Evolutionary conservation across 2,329 filamentous ascomycete species (phyloP).

Genomic region (Colletotrichum shisoi): DNA sequence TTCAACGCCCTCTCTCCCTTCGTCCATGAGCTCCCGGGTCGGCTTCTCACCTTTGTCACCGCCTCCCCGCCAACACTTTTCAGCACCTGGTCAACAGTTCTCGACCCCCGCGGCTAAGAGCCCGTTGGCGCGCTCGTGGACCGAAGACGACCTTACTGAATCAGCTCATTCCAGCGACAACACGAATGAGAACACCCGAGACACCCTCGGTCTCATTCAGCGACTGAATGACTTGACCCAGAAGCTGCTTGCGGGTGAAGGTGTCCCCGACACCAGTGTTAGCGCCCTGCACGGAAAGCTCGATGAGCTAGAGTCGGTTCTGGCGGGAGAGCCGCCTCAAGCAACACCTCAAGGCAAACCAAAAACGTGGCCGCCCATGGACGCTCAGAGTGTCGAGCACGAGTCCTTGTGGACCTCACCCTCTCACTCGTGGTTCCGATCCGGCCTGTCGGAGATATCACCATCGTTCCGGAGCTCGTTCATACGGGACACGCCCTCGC

Average conservation of each 20-base stretch:
- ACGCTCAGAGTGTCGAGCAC: constrained; percentile 35
- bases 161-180: constrained; percentile 34
- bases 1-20: constrained; percentile 41
- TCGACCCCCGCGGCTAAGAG: constrained; percentile 40
- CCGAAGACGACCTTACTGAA: constrained; percentile 40
- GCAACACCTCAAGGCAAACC: constrained; percentile 35
- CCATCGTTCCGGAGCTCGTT: constrained; percentile 44
- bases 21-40: constrained; percentile 43
- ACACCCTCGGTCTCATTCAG: constrained; percentile 53
- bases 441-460: constrained; percentile 53
- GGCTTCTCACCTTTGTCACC: constrained; percentile 48
- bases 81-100: constrained; percentile 42
- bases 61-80: constrained; percentile 44
- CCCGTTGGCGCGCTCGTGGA: constrained; percentile 37
- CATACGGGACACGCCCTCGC: constrained; percentile 42
- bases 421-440: constrained; percentile 50
- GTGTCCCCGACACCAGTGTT: constrained; percentile 50
- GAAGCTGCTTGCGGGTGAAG: constrained; percentile 48
- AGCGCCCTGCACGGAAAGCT: constrained; percentile 47
- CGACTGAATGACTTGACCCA: constrained; percentile 52
- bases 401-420: constrained; percentile 49
- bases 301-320: constrained; percentile 50
- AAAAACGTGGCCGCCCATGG: constrained; percentile 39
- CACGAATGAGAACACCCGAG: constrained; percentile 44
- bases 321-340: constrained; percentile 34